Base-by-base conservation (phyloP, 768 basidiomycete genomes). In the Amanita subjunquillea region DNA sequence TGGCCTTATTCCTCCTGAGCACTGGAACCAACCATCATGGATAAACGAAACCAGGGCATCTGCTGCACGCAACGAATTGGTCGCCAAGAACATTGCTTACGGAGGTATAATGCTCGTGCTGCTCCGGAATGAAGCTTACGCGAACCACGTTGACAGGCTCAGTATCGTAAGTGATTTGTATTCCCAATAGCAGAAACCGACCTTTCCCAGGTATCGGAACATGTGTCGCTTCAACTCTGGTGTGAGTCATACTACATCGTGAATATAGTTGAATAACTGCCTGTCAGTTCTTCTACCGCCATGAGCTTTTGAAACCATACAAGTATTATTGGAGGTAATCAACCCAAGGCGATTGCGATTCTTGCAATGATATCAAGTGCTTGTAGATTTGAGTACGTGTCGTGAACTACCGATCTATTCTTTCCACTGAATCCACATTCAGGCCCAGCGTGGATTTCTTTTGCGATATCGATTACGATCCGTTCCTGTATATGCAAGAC, bases 201-300 rank as follows among this genome's bases (percentile, higher is more conserved):
- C n/a, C 20, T 39, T 50, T 15, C 40, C 45, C 53, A 76, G 74
- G 30, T 95, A 97, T 61, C 86, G 95, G 52, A 94, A 96, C 59
- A 97, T 98, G 94, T 97, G 94, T 66, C 82, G 95, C 15, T 98
- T 82, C 70, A 93, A 96, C 69, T 92, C 90, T 49, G 93, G 91
- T 29, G 90, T 93, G 69, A 60, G 82, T 40, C 46, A 40, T 25
- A 15, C 48, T 15, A 22, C 40, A 22, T 40, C 36, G 20, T 48
- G 25, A 56, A 22, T 10, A 5, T 9, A 12, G 17, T 20, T 42
- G 4, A 42, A 12, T 42, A 42, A 42, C 41, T 3, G 22, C 41
- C 23, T n/a, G 37, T 8, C 55, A 91, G 84, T 91, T 87, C 75
- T 96, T 96, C 72, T 95, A 79, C 69, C 75, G 78, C 53, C 92